Evolutionary conservation across 2,329 filamentous ascomycete species (phyloP), one percentile per base, ranked within the genome.

Genomic region (Diaporthe sp.): DNA sequence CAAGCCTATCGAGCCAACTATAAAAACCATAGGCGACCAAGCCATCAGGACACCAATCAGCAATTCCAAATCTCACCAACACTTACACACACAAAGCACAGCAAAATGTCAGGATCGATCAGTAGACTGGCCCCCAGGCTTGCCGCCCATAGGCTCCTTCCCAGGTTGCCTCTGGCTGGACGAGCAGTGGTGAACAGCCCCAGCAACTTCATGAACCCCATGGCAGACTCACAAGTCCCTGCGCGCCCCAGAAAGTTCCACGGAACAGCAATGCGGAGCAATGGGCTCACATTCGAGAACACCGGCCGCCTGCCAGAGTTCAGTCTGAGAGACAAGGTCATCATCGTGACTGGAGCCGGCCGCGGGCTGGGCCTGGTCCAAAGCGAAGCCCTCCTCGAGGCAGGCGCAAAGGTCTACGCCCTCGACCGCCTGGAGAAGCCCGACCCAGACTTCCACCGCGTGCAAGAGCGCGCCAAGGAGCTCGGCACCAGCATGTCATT

Each of bases 291-390:
- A 19, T 68, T 66, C 52, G 64, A 58, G 22, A 66, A 55, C 60
- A 76, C 74, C 28, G 69, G 73, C 19, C 71, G 75, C 17, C 83
- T 96, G 68, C 92, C 93, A 58, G 95, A 97, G 80, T 97, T 97
- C 86, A 92, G 89, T 79, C 88, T 97, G 77, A 88, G 89, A 77
- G 90, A 91, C 83, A 95, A 93, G 82, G 92, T 96, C 22, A 88
- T 96, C 71, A 84, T 95, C 58, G 93, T 97, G 28, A 94, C 94
- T 2, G 94, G 95, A 64, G 94, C 90, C 73, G 95, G 92, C 10
- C 90, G 94, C 75, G 95, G 95, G 3, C 87, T 97, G 13, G 95
- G 95, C 54, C 86, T 97, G 54, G 92, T 93, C 30, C 93, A 96
- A 82, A 90, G 93, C 55, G 93, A 96, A 81, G 95, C 94, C 9